These are phyloP conservation scores for Cotoneaster glaucophyllus DNA, from an alignment of 306 rosid genomes.

Conservation along the genomic window DNA sequence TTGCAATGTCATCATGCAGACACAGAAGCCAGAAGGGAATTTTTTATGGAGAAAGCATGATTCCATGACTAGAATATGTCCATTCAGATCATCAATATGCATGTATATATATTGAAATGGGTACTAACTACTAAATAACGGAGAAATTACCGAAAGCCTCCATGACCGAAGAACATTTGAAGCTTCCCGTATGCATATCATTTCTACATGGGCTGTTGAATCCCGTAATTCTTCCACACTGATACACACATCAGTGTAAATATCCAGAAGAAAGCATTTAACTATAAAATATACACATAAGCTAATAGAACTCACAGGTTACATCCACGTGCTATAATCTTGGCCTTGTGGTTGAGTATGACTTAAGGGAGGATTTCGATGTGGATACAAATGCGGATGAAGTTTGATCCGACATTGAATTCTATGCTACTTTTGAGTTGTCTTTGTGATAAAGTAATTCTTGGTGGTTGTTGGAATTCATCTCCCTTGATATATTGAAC, in stretches of 20 bases:
- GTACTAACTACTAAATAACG: background rate
- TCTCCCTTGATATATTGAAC: slow-evolving; percentile 21
- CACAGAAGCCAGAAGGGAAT: no score
- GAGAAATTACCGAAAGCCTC: slow-evolving; percentile 84
- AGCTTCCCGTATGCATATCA: slow-evolving; percentile 89
- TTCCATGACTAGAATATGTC: background rate
- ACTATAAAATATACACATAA: slow-evolving; percentile 1
- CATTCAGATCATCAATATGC: background rate
- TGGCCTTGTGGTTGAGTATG: slow-evolving; percentile 64
- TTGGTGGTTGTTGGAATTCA: slow-evolving; percentile 11
- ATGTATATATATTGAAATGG: background rate
- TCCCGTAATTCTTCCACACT: slow-evolving; percentile 94
- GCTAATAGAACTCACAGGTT: slow-evolving; percentile 61
- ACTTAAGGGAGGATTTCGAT: slow-evolving; percentile 50
- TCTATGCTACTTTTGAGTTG: background rate
- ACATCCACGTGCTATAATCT: slow-evolving; percentile 83
- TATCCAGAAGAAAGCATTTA: slow-evolving; percentile 8
- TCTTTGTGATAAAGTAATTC: slow-evolving; percentile 1
- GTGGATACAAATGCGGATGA: slow-evolving; percentile 35
- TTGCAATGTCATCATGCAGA: no score
- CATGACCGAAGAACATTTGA: slow-evolving; percentile 70
- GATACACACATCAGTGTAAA: slow-evolving; percentile 26
- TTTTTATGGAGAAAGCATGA: background rate
- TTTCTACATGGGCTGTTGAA: slow-evolving; percentile 97
- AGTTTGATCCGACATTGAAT: slow-evolving; percentile 28